Conservation (phyloP, 345 rosid species). For the Limnanthes douglasii region DNA sequence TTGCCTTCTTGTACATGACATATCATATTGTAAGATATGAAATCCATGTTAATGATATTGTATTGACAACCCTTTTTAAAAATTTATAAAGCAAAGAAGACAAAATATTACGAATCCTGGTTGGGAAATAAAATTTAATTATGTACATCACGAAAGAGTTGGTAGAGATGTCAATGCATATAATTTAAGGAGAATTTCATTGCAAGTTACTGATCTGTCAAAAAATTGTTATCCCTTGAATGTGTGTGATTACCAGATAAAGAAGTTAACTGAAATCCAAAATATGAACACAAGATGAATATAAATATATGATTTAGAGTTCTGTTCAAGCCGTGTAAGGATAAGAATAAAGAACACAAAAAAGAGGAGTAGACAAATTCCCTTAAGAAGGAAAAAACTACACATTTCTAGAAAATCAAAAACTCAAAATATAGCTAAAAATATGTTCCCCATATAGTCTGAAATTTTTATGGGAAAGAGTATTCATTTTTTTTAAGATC, state of each 20-base stretch:
- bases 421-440: slow-evolving; percentile 17
- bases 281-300: slow-evolving; percentile 25
- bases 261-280: slow-evolving; percentile 24
- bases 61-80: slow-evolving; percentile 20
- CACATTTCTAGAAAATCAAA: slow-evolving; percentile 16
- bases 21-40: too few relatives aligned
- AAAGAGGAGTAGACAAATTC: slow-evolving; percentile 16
- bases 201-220: slow-evolving; percentile 16
- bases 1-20: too few relatives aligned
- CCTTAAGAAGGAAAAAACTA: slow-evolving; percentile 20
- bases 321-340: slow-evolving; percentile 14
- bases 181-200: slow-evolving; percentile 12
- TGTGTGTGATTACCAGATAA: slow-evolving; percentile 25
- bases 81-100: slow-evolving; percentile 21
- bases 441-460: slow-evolving; percentile 16
- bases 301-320: slow-evolving; percentile 13
- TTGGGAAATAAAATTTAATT: slow-evolving; percentile 10
- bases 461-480: slow-evolving; percentile 20
- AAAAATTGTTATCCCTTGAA: slow-evolving; percentile 16
- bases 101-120: slow-evolving; percentile 12
- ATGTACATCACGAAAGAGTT: slow-evolving; percentile 5
- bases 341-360: slow-evolving; percentile 17
- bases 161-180: slow-evolving; percentile 10
- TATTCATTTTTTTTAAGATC: slow-evolving; percentile 15
- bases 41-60: slow-evolving; percentile 21